Percentiles rank a stretch among this genome's conserved stretches.
phyloP scores from a whole-genome alignment of 2,329 filamentous ascomycete species.

The Fusarium sp. region DNA sequence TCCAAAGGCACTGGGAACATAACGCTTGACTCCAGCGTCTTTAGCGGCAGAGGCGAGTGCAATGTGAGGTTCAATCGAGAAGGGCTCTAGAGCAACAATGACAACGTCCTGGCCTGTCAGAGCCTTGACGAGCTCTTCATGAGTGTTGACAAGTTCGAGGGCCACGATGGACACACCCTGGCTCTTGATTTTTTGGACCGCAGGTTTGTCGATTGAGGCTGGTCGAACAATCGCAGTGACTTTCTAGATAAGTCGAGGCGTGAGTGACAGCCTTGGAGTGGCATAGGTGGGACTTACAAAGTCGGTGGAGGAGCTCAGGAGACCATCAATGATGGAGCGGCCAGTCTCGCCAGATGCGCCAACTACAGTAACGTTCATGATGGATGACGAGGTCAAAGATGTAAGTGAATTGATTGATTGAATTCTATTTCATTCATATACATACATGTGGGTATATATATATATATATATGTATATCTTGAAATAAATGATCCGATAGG shows the following conservation, averaged over 20 bases:
- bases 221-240: slow-evolving; percentile 24
- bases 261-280: background rate
- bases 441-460: background rate
- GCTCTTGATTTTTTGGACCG: slow-evolving; percentile 5
- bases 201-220: slow-evolving; percentile 26
- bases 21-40: slow-evolving; percentile 29
- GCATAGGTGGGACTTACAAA: slow-evolving; percentile 12
- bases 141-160: slow-evolving; percentile 10
- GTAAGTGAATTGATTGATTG: background rate
- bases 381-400: background rate
- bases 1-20: slow-evolving; percentile 21
- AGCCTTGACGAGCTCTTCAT: slow-evolving; percentile 15
- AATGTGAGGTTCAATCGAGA: background rate
- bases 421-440: no score
- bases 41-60: slow-evolving; percentile 24
- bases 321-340: slow-evolving; percentile 20
- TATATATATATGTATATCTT: background rate
- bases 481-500: no score
- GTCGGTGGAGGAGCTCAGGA: slow-evolving; percentile 4
- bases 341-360: slow-evolving; percentile 33
- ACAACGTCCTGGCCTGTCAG: slow-evolving; percentile 27
- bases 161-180: slow-evolving; percentile 19
- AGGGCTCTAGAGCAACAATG: slow-evolving; percentile 8
- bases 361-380: slow-evolving; percentile 31
- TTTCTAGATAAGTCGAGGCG: background rate